phyloP scores from a whole-genome alignment of 169 alveolate genomes.

The Plasmodium falciparum region DNA sequence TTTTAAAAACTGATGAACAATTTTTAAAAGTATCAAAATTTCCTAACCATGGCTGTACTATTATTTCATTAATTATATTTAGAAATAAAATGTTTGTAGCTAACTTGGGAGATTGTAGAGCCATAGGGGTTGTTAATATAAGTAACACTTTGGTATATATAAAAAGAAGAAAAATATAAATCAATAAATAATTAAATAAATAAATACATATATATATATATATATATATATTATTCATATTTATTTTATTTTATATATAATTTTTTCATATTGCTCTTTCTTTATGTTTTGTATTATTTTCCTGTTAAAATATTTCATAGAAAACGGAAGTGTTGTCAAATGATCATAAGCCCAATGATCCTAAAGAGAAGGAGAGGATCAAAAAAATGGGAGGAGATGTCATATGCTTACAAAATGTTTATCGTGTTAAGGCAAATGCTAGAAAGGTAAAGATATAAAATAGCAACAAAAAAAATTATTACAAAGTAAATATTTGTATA shows the following conservation, averaged over 20 bases:
- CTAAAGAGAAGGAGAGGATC: constrained; percentile 70
- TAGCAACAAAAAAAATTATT: not conserved
- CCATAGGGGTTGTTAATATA: constrained; percentile 62
- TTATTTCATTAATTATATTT: constrained; percentile 34
- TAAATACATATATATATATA: constrained; percentile 1
- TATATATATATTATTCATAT: constrained; percentile 7
- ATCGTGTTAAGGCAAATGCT: constrained; percentile 53
- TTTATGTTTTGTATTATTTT: not conserved
- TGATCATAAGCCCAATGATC: constrained; percentile 75
- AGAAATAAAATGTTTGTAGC: constrained; percentile 73
- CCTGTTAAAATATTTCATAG: not conserved
- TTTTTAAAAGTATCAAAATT: constrained; percentile 58
- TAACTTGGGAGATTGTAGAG: constrained; percentile 74
- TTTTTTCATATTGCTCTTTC: not conserved
- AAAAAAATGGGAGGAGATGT: constrained; percentile 77
- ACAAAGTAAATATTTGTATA: not conserved
- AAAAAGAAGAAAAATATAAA: not conserved
- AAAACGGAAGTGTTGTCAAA: constrained; percentile 38
- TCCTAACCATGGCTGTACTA: constrained; percentile 71
- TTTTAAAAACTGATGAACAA: constrained; percentile 65
- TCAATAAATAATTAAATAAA: not conserved
- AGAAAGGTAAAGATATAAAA: constrained; percentile 31
- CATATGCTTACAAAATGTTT: constrained; percentile 70
- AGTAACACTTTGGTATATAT: constrained; percentile 36
- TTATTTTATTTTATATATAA: not conserved